Evolutionary conservation across 1,284 basidiomycete species (phyloP), one percentile per base, ranked within the genome.

Genomic region (Cryptococcus depauperatus): DNA sequence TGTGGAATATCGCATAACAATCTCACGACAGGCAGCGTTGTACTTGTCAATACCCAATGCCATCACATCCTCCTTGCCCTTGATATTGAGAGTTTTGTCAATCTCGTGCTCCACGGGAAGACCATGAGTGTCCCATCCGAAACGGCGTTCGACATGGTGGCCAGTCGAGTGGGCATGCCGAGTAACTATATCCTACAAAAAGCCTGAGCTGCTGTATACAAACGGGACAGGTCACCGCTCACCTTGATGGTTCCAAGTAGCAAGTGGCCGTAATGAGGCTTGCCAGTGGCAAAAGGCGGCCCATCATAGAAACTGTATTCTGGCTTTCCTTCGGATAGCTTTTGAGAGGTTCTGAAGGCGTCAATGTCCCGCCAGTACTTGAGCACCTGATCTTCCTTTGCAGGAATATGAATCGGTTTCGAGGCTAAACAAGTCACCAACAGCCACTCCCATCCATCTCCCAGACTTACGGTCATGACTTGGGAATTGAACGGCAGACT

Each of bases 121-220:
- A 47, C 93, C 95, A 73, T 98, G 95, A 23, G 93, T 97, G 73
- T 99, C 95, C 95, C 95, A 99, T 43, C 95, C 95, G 69, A 98
- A 98, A 44, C 95, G 81, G 51, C 95, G 84, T 53, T 85, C 82
- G 58, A 99, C 95, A 66, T 97, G 86, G 73, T 83, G 84, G 10
- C 95, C 95, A 42, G 85, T 93, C 32, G 89, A 84, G 68, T 89
- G 84, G 3, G 93, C 93, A 74, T 95, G 89, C 51, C 92, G 80
- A 38, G 92, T 96, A 48, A 96, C 89, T 62, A 96, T 91, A 68
- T 96, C 92, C 89, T 92, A 52, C 14, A 18, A 29, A 16, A 18
- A n/a, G 3, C 14, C 22, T 34, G 27, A 35, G 42, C n/a, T 3
- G 8, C 14, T 3, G 9, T 11, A 3, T 16, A 23, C 9, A 34